These are phyloP conservation scores for Saxophila tyrrhenica DNA, from an alignment of 495 filamentous ascomycete species.

Conservation along the genomic window DNA sequence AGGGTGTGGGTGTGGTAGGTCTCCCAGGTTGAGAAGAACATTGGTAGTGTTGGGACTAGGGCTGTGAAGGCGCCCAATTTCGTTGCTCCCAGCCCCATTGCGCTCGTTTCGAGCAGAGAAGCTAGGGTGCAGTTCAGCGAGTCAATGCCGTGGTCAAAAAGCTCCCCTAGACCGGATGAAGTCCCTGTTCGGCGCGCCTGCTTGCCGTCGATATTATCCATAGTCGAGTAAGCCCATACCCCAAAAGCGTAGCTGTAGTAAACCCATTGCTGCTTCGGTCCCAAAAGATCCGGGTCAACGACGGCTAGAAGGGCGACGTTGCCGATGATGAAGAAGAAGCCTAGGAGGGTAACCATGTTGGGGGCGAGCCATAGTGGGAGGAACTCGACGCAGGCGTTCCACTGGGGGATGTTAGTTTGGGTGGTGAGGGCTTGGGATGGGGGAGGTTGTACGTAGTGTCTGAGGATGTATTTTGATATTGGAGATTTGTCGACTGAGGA, in stretches of 20 bases:
- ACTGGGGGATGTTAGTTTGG: slow-evolving; percentile 41
- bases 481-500: slow-evolving; percentile 93
- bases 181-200: slow-evolving; percentile 91
- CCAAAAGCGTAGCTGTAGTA: slow-evolving; percentile 19
- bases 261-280: slow-evolving; percentile 54
- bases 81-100: slow-evolving; percentile 77
- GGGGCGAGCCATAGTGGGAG: slow-evolving; percentile 92
- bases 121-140: slow-evolving; percentile 92
- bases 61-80: slow-evolving; percentile 82
- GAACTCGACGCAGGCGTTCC: slow-evolving; percentile 92
- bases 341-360: slow-evolving; percentile 92
- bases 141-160: slow-evolving; percentile 98
- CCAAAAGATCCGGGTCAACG: slow-evolving; percentile 81
- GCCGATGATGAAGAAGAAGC: slow-evolving; percentile 83
- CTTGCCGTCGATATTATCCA: slow-evolving; percentile 98
- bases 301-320: slow-evolving; percentile 74
- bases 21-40: slow-evolving; percentile 99
- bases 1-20: slow-evolving; percentile 97
- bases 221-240: slow-evolving; percentile 68
- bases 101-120: slow-evolving; percentile 76
- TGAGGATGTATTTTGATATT: slow-evolving; percentile 84
- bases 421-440: slow-evolving; percentile 1
- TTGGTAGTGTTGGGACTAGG: slow-evolving; percentile 78
- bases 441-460: slow-evolving; percentile 67
- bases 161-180: slow-evolving; percentile 84